Evolutionary conservation across 306 rosid species (phyloP).

Genomic region (Purshia tridentata): DNA sequence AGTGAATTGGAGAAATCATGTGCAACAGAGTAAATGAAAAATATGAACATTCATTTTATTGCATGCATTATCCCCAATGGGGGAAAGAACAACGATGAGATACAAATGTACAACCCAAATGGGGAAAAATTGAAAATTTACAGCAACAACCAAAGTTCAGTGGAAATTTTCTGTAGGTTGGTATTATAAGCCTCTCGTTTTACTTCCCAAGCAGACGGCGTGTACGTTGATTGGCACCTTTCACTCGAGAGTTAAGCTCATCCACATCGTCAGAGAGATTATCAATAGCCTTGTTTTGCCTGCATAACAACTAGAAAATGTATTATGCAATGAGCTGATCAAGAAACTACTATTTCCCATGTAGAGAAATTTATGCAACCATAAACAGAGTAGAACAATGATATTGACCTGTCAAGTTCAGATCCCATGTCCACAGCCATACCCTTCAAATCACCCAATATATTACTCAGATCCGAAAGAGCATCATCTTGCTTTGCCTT

Average conservation of each 20-base stretch:
- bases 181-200: background rate
- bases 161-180: background rate
- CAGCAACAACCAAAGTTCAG: background rate
- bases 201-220: slow-evolving; percentile 56
- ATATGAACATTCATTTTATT: slow-evolving; percentile 3
- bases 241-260: slow-evolving; percentile 71
- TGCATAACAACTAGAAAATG: slow-evolving; percentile 28
- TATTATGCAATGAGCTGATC: no score
- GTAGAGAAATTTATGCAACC: background rate
- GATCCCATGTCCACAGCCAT: slow-evolving; percentile 86
- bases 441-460: slow-evolving; percentile 90
- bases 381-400: background rate
- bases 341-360: no score
- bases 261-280: slow-evolving; percentile 74
- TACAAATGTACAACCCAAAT: background rate
- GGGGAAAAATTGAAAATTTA: background rate
- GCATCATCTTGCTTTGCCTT: slow-evolving; percentile 86
- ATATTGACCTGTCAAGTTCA: slow-evolving; percentile 69
- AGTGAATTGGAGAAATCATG: background rate
- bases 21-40: background rate
- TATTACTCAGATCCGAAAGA: slow-evolving; percentile 73
- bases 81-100: background rate
- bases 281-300: slow-evolving; percentile 93
- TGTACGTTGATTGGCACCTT: slow-evolving; percentile 82
- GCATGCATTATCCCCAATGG: background rate